Evolutionary conservation across 1,284 basidiomycete species (phyloP), one percentile per base, ranked within the genome.

Genomic region (Exobasidium cylindrosporum): DNA sequence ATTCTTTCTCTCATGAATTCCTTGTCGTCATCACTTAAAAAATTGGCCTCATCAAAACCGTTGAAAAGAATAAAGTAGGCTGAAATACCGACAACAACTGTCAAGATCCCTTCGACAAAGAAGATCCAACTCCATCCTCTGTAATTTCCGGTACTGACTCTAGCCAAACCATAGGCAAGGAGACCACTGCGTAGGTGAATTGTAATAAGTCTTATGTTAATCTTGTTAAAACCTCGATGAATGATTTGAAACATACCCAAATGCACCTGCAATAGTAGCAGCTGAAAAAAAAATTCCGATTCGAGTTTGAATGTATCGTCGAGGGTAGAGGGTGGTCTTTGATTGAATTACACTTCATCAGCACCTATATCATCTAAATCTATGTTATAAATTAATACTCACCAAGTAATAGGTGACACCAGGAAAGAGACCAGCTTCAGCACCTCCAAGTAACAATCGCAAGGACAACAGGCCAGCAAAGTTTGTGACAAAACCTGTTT

Each of bases 371-470:
- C n/a, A n/a, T n/a, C n/a, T n/a, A n/a, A n/a, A n/a, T n/a, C n/a
- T n/a, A 14, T 14, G n/a, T 14, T n/a, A 44, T n/a, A 14, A 44
- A n/a, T n/a, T n/a, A n/a, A n/a, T n/a, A n/a, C n/a, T n/a, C n/a
- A n/a, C n/a, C n/a, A 87, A 87, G 4, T 87, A 86, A 21, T 84
- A 88, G 54, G 89, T 72, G 17, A 87, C 87, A 13, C 86, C 70
- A 0, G 70, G 70, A 57, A 74, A 72, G 7, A 72, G 62, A 11
- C 69, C 69, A 3, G 69, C 69, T 54, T 72, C 70, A 4, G 57
- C 56, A 4, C 62, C 29, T 0, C 61, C 70, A 10, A 72, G 54
- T 11, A 54, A 35, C 6, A 70, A 23, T 1, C 70, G 54, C 10
- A 28, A 32, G 26, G 52, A 35, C 17, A 72, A 49, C 6, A 72